These are phyloP conservation scores for Nemania abortiva DNA, from an alignment of 2,329 filamentous ascomycete genomes.

Conservation along the genomic window DNA sequence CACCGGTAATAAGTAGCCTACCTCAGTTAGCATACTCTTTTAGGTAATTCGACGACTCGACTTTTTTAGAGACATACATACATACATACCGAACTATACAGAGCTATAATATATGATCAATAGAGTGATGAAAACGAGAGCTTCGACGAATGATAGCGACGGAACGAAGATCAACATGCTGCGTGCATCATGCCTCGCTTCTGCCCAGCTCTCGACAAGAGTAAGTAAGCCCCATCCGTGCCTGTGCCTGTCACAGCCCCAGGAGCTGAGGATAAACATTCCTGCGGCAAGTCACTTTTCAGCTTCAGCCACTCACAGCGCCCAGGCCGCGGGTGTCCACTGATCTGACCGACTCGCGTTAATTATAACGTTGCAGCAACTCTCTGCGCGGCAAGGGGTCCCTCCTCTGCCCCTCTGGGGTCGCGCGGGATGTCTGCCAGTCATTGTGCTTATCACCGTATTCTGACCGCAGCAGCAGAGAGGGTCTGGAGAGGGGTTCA, in stretches of 20 bases:
- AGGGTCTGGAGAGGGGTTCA: neutral
- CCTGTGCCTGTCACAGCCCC: slow-evolving; percentile 27
- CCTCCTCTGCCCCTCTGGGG: neutral
- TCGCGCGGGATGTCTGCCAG: neutral
- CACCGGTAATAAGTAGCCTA: slow-evolving; percentile 1
- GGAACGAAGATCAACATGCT: neutral
- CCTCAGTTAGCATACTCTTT: slow-evolving; percentile 8
- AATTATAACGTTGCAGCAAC: slow-evolving; percentile 24
- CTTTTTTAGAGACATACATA: neutral
- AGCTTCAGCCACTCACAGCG: slow-evolving; percentile 34
- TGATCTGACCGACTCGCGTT: slow-evolving; percentile 16
- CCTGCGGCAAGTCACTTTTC: slow-evolving; percentile 30
- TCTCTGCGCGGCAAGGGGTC: neutral
- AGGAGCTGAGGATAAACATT: slow-evolving; percentile 26
- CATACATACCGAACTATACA: no score
- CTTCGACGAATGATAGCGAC: neutral
- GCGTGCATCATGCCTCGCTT: neutral
- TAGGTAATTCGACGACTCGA: neutral
- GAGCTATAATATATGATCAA: neutral
- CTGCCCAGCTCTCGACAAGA: neutral
- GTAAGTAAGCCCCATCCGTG: neutral
- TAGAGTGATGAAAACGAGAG: neutral
- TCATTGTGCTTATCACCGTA: slow-evolving; percentile 20
- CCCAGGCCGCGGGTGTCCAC: slow-evolving; percentile 18
- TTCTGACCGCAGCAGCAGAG: slow-evolving; percentile 1